Evolutionary conservation across 1,139 yeast species (phyloP).

Genomic region (Sugiyamaella xylanicola): DNA sequence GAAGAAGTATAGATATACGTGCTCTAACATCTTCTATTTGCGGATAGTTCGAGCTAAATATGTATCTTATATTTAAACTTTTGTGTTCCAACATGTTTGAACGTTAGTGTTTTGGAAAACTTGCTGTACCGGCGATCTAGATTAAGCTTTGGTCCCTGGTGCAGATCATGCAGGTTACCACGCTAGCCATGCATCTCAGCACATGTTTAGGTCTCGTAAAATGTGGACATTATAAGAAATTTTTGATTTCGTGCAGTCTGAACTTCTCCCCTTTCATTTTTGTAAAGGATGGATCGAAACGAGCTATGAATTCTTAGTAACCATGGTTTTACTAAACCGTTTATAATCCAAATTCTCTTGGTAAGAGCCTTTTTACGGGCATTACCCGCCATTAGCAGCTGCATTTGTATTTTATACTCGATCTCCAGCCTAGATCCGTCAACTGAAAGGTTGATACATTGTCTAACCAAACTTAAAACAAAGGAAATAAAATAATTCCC

Average conservation of each 20-base stretch:
- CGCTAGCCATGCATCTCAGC: conserved; percentile 1
- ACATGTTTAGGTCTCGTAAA: neutral
- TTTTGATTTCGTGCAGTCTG: too few species aligned
- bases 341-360: too few species aligned
- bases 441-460: neutral
- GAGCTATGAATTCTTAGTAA: too few species aligned
- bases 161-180: conserved; percentile 6
- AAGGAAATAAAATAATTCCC: too few species aligned
- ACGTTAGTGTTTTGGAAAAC: neutral
- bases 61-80: neutral
- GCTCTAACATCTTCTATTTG: neutral
- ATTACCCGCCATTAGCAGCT: neutral
- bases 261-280: too few species aligned
- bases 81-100: neutral
- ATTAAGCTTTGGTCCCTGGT: conserved; percentile 4
- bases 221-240: too few species aligned
- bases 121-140: neutral
- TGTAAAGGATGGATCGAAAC: too few species aligned
- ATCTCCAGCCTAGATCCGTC: neutral
- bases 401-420: neutral
- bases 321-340: too few species aligned
- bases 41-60: neutral
- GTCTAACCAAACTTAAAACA: neutral
- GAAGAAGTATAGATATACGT: too few species aligned
- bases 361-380: too few species aligned